A percentile compares a stretch with the other conserved stretches of the same genome.
phyloP scores from a whole-genome alignment of 306 rosid genomes.

The Glycine latifolia region DNA sequence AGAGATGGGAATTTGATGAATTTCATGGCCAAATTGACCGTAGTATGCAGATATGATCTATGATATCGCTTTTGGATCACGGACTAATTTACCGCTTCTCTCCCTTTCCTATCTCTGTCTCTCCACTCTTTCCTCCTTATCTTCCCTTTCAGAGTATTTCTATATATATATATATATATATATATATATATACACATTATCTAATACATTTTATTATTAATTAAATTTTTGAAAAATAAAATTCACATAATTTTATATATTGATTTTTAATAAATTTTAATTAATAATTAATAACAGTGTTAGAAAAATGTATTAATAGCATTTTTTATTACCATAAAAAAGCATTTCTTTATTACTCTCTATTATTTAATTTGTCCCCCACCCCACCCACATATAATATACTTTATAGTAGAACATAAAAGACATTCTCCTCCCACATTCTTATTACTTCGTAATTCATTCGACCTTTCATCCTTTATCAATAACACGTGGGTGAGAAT shows the following conservation, averaged over 20 bases:
- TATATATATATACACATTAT: too few relatives aligned
- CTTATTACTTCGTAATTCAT: neutral
- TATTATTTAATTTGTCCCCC: neutral
- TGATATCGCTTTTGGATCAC: conserved; percentile 32
- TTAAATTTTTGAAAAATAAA: too few relatives aligned
- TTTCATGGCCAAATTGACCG: conserved; percentile 44
- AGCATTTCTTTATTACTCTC: too few relatives aligned
- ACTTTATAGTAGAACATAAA: neutral
- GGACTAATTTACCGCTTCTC: neutral
- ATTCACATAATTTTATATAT: neutral
- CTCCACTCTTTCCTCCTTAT: neutral
- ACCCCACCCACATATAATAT: neutral
- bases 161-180: neutral
- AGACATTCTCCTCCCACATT: conserved; percentile 42
- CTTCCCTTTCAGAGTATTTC: neutral
- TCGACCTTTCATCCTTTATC: neutral
- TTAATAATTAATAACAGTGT: too few relatives aligned
- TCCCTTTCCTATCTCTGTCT: conserved; percentile 28
- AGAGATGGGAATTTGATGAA: conserved; percentile 46
- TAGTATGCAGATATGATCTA: neutral
- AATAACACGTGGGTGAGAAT: conserved; percentile 48
- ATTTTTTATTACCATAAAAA: too few relatives aligned
- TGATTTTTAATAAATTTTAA: too few relatives aligned
- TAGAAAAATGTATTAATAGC: too few relatives aligned
- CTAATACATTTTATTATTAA: too few relatives aligned